Conservation (phyloP, 768 basidiomycete species). For the Candolleomyces efflorescens region DNA sequence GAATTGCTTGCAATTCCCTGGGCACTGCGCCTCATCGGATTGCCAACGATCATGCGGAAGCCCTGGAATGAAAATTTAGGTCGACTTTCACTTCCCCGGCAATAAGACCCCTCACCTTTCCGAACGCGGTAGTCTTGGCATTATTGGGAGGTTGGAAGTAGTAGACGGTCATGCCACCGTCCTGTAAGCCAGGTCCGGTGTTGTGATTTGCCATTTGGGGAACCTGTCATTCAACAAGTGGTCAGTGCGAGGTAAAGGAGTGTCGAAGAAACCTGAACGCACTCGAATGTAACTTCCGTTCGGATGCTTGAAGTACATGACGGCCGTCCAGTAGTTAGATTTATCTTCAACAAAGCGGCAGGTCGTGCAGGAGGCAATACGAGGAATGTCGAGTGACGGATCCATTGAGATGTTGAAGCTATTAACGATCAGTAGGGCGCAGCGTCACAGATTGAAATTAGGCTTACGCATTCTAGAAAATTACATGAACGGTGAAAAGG, state of each 20-base stretch:
- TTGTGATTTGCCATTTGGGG: constrained; percentile 9
- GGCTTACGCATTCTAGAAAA: constrained; percentile 14
- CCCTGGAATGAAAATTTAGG: constrained; percentile 9
- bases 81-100: too few relatives aligned
- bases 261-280: not conserved
- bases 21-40: constrained; percentile 11
- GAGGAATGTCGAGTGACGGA: constrained; percentile 13
- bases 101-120: not conserved
- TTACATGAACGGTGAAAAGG: not conserved
- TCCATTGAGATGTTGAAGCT: constrained; percentile 21
- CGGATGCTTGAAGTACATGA: constrained; percentile 18
- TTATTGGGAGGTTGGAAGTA: constrained; percentile 15
- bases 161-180: constrained; percentile 11
- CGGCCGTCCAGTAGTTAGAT: constrained; percentile 21
- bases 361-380: constrained; percentile 16
- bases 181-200: constrained; percentile 4
- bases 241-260: not conserved
- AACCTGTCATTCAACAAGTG: not conserved
- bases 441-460: not conserved
- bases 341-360: constrained; percentile 18
- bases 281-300: constrained; percentile 18
- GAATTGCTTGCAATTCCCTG: constrained; percentile 7
- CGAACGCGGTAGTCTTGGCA: constrained; percentile 4
- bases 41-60: constrained; percentile 20
- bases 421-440: not conserved